phyloP scores from a whole-genome alignment of 164 flowering plant species.

The Annona cherimola region DNA sequence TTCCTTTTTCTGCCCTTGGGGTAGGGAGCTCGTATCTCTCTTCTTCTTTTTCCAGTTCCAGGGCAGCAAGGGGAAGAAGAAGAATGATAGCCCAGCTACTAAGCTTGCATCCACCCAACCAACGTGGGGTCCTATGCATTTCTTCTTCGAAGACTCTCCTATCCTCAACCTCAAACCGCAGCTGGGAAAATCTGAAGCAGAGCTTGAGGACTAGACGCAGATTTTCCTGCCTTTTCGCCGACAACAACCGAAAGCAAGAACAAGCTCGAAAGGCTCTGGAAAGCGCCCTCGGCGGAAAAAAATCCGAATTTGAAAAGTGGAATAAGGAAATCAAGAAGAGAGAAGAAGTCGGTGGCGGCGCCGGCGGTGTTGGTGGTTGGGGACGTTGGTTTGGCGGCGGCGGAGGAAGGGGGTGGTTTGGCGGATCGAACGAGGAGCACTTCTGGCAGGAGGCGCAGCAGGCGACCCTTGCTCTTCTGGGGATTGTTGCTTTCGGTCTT shows the following conservation, averaged over 20 bases:
- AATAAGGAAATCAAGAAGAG: conserved; percentile 75
- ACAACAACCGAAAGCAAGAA: conserved; percentile 40
- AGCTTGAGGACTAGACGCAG: neutral
- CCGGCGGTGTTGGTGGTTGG: conserved; percentile 64
- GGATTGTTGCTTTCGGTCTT: conserved; percentile 58
- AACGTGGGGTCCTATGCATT: neutral
- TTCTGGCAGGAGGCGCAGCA: conserved; percentile 89
- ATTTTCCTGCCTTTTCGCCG: conserved; percentile 3
- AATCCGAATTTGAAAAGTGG: conserved; percentile 85
- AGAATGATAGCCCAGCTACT: neutral
- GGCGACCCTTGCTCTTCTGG: conserved; percentile 55
- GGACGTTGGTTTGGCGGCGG: conserved; percentile 22
- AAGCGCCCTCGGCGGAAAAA: conserved; percentile 86
- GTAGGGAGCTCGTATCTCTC: neutral
- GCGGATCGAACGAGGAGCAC: conserved; percentile 64
- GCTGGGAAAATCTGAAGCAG: neutral
- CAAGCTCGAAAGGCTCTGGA: conserved; percentile 90
- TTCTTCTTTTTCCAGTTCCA: neutral
- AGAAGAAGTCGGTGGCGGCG: conserved; percentile 65
- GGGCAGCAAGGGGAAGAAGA: neutral
- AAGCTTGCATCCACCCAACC: neutral
- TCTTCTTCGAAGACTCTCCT: neutral
- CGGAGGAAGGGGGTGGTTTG: conserved; percentile 71
- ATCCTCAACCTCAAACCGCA: neutral
- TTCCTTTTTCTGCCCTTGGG: too few species aligned